Base-by-base conservation (phyloP, 2,329 filamentous ascomycete species). In the Nannizziopsis barbatae region DNA sequence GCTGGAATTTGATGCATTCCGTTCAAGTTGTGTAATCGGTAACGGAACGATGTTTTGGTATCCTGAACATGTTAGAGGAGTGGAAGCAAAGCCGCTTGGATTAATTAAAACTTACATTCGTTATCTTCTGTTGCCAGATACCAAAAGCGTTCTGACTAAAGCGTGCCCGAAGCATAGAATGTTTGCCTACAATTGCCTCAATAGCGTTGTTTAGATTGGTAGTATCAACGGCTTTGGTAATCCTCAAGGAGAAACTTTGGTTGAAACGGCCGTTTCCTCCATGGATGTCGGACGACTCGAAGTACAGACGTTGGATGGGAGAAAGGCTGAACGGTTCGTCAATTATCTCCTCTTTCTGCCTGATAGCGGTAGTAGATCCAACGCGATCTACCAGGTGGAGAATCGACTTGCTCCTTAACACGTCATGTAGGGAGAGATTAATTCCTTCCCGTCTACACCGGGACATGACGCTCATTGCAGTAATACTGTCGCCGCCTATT, bases 381-480 rank as follows among this genome's bases (percentile, higher is more conserved):
- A 65, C 59, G 8, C 58, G 50, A 20, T 60, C 61, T 3, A 63
- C 60, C 36, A 68, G 52, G 14, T 66, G 62, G 17, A 55, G 55
- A 31, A 74, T 69, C 1, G 71, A 73, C 50, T 68, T 70, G 57
- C 68, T 68, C 11, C 66, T 69, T 27, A 75, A 58, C 3, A 75
- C 65, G 20, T 73, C 69, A 53, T 73, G 71, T 7, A 74, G 68
- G 9, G 65, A 69, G 18, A 73, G 57, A 12, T 65, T 63, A 47
- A 74, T 60, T 1, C 68, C 69, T 41, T 63, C 59, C 55, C 70
- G 71, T 43, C 70, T 70, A 52, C 69, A 73, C 30, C 69, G 62
- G 3, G 68, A 67, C 50, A 71, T 66, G 20, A 72, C 71, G 40
- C 70, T 70, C 66, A 75, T 73, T 0, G 71, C 71, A 32, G 71